Percentiles rank a stretch among this genome's conserved stretches.
Conservation (phyloP, 2,329 filamentous ascomycete genomes). For the Xylariaceae sp. region DNA sequence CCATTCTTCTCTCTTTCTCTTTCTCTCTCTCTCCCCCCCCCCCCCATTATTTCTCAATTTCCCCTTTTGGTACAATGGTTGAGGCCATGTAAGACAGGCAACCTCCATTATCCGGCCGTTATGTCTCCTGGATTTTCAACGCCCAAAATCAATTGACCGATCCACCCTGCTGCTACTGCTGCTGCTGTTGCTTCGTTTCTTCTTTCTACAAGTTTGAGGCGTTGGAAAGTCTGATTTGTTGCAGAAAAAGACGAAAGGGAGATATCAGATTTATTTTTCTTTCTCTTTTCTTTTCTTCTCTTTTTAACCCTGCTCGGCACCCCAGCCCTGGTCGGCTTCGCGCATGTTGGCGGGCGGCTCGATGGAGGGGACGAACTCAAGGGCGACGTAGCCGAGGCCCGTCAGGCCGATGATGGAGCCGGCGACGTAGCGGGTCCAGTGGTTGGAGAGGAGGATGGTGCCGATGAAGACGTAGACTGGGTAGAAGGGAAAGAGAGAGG, state of each 20-base stretch:
- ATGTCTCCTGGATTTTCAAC: no score
- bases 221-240: no score
- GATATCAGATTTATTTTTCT: background rate
- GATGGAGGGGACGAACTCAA: constrained; percentile 75
- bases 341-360: constrained; percentile 80
- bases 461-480: constrained; percentile 96
- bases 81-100: no score
- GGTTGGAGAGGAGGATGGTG: constrained; percentile 70
- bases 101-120: no score
- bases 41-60: no score
- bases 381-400: constrained; percentile 71
- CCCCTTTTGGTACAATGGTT: no score
- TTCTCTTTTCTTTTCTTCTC: background rate
- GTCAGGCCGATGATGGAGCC: constrained; percentile 74
- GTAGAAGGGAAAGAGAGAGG: constrained; percentile 2
- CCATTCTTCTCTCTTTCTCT: no score
- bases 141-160: no score
- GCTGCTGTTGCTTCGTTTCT: no score
- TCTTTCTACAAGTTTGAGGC: no score
- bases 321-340: constrained; percentile 71
- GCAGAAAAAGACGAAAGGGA: background rate
- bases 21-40: no score
- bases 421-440: constrained; percentile 66
- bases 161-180: no score
- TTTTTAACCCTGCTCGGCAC: constrained; percentile 62